Evolutionary conservation across 305 asterid species (phyloP).

Genomic region (Fraxinus baroniana): DNA sequence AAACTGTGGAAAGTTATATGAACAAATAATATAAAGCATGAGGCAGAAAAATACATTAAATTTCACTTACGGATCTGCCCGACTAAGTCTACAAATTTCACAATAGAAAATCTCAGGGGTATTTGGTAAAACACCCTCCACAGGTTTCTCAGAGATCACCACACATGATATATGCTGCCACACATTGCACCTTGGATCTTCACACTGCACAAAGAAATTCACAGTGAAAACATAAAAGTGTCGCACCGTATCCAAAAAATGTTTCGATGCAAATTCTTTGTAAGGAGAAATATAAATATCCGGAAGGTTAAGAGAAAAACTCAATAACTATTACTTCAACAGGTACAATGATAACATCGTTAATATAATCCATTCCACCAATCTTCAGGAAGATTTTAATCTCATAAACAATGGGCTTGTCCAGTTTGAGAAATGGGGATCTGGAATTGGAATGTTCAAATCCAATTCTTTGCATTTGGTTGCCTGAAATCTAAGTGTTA

Average conservation of each 20-base stretch:
- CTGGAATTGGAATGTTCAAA: neutral
- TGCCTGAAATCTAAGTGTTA: neutral
- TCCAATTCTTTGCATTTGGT: neutral
- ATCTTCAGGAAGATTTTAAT: neutral
- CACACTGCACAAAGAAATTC: conserved; percentile 69
- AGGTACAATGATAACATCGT: neutral
- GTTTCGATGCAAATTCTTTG: conserved; percentile 2
- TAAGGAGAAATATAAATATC: conserved; percentile 8
- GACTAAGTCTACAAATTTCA: conserved; percentile 83
- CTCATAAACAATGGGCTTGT: neutral
- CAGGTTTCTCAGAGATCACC: conserved; percentile 80
- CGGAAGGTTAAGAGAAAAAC: neutral
- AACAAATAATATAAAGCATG: neutral
- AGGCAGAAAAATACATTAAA: neutral
- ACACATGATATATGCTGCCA: conserved; percentile 97
- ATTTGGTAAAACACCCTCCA: conserved; percentile 59
- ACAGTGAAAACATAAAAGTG: conserved; percentile 19
- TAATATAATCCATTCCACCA: neutral
- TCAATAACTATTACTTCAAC: conserved; percentile 21
- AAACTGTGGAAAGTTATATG: neutral
- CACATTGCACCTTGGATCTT: conserved; percentile 76
- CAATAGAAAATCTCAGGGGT: conserved; percentile 82
- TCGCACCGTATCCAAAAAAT: neutral
- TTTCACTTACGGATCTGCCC: conserved; percentile 95
- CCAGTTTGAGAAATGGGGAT: neutral